phyloP scores from a whole-genome alignment of 2,329 filamentous ascomycete species.

The Thielaviopsis populi region DNA sequence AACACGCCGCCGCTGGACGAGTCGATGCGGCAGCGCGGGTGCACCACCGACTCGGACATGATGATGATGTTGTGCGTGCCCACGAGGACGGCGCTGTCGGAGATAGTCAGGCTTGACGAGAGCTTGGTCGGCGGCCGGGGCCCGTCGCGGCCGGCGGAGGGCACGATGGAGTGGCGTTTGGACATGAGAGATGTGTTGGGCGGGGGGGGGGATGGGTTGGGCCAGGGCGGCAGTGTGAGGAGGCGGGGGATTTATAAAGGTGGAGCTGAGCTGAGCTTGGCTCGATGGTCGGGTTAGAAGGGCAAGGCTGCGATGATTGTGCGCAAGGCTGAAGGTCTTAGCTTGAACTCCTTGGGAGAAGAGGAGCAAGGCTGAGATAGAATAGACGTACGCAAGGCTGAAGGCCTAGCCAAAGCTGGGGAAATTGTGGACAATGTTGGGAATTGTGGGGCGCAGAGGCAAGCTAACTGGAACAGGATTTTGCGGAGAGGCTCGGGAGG shows the following conservation, averaged over 20 bases:
- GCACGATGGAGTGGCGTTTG: constrained; percentile 43
- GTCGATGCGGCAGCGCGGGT: constrained; percentile 69
- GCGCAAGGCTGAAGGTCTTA: constrained; percentile 9
- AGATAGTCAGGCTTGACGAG: constrained; percentile 44
- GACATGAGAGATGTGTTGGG: constrained; percentile 9
- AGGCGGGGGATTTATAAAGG: neutral
- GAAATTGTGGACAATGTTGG: neutral
- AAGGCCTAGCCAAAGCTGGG: constrained; percentile 6
- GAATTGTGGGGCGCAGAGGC: neutral
- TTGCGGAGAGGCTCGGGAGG: constrained; percentile 12
- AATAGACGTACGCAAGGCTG: constrained; percentile 13
- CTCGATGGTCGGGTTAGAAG: too few relatives aligned
- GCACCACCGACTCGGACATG: constrained; percentile 63
- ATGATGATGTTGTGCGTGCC: constrained; percentile 69
- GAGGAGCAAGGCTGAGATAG: constrained; percentile 14
- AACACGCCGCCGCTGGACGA: constrained; percentile 65
- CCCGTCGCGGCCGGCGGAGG: constrained; percentile 34
- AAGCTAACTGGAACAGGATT: constrained; percentile 3
- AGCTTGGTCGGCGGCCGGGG: constrained; percentile 48
- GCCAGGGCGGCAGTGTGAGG: neutral
- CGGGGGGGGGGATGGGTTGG: neutral
- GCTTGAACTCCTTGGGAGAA: too few relatives aligned
- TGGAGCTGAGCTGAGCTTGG: neutral
- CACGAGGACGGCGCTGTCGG: constrained; percentile 45
- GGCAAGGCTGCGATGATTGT: constrained; percentile 13